These are phyloP conservation scores for Picea sitchensis DNA, from an alignment of 75 land plant species.

Conservation along the genomic window DNA sequence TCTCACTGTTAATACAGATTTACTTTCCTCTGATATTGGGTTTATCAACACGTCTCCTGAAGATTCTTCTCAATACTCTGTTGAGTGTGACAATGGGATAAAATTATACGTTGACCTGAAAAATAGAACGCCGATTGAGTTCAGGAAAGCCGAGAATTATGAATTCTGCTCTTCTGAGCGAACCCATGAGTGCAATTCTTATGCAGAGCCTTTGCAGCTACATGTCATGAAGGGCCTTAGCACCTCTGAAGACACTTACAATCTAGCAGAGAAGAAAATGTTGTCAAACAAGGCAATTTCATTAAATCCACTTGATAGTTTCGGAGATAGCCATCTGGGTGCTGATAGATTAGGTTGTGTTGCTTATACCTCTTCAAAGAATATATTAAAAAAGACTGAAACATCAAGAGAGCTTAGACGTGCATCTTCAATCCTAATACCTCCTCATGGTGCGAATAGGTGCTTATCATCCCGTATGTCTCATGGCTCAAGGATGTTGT, in stretches of 20 bases:
- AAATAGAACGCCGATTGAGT: neutral
- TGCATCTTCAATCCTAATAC: conserved; percentile 1
- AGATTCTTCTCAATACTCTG: neutral
- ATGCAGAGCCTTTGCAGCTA: neutral
- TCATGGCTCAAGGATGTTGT: neutral
- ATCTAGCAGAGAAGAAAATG: neutral
- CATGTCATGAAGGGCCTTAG: neutral
- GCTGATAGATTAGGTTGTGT: neutral
- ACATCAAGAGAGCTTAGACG: neutral
- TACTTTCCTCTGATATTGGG: neutral
- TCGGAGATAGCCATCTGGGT: neutral
- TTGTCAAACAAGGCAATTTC: neutral
- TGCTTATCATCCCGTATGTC: neutral
- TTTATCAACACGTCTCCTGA: neutral
- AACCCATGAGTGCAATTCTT: neutral
- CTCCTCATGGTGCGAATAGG: conserved; percentile 7
- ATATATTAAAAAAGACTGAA: neutral
- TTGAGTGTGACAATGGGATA: neutral
- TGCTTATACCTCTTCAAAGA: neutral
- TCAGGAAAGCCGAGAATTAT: neutral
- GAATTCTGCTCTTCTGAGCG: neutral
- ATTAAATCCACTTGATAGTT: neutral
- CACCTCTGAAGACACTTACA: conserved; percentile 2
- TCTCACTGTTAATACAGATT: neutral
- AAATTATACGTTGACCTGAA: neutral